Percentiles rank a stretch among this genome's conserved stretches.
These are phyloP conservation scores for Hypoxylon rubiginosum DNA, from an alignment of 2,329 filamentous ascomycete genomes.

Conservation along the genomic window DNA sequence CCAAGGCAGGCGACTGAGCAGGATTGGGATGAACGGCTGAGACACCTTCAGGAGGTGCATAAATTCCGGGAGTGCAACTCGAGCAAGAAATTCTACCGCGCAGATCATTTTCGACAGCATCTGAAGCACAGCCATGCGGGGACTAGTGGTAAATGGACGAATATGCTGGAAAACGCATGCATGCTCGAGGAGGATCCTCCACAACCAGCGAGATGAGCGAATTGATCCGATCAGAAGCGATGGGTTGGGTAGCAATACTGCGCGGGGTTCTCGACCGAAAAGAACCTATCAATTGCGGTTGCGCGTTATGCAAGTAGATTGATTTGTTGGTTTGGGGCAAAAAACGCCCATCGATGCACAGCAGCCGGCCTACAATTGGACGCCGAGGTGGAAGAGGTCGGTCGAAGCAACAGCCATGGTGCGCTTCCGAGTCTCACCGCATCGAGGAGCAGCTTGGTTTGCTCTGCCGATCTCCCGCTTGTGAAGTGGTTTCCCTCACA, in stretches of 20 bases:
- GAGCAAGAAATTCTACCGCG: conserved; percentile 97
- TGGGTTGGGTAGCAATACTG: conserved; percentile 44
- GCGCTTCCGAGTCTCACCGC: conserved; percentile 35
- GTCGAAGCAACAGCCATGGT: conserved; percentile 27
- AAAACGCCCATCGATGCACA: conserved; percentile 35
- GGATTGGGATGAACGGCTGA: conserved; percentile 88
- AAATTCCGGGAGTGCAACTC: conserved; percentile 99
- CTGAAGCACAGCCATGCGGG: conserved; percentile 97
- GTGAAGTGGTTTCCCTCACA: conserved; percentile 21
- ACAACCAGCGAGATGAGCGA: conserved; percentile 56
- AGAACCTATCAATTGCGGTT: conserved; percentile 31
- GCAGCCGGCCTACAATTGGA: conserved; percentile 34
- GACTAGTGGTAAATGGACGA: conserved; percentile 98
- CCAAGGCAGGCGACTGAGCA: conserved; percentile 74
- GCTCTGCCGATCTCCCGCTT: conserved; percentile 42
- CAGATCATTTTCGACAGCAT: conserved; percentile 98
- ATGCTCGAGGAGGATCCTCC: conserved; percentile 89
- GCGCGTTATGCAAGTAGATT: conserved; percentile 33
- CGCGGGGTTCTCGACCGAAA: conserved; percentile 37
- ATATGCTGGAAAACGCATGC: conserved; percentile 95
- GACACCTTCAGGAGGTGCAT: conserved; percentile 90
- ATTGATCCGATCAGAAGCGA: conserved; percentile 30
- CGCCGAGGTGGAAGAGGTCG: conserved; percentile 29
- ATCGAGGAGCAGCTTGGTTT: conserved; percentile 32
- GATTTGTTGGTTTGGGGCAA: conserved; percentile 35